Base-by-base conservation (phyloP, 306 rosid genomes). In the Benincasa hispida region DNA sequence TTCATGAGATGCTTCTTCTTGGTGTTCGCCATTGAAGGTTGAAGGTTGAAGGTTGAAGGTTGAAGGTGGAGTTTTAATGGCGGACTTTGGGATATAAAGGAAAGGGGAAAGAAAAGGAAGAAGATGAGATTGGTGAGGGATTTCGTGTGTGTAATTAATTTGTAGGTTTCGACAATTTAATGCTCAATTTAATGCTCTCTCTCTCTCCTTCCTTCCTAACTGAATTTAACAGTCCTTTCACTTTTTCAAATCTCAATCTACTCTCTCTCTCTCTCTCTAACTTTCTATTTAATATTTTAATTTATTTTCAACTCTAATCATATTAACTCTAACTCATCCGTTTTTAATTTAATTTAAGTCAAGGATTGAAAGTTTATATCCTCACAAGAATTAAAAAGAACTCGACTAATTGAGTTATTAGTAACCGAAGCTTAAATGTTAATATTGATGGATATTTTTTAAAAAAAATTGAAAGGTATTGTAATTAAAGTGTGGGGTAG, bases 91-190 rank as follows among this genome's bases (percentile, higher is more conserved):
- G 41, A 62, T 25, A 69, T 63, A 57, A 41, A 45, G 72, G 79
- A 41, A 80, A 88, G 74, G 55, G 55, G 17, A 17, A 50, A 53
- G 39, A 69, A 54, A 13, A 57, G 56, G 12, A 10, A 84, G 13
- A 48, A 78, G 89, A 75, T 53, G 77, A 41, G 48, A n/a, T 34
- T 74, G 77, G 65, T 55, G 42, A 54, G 77, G 41, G 81, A 60
- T 84, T 79, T 81, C 85, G 74, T 85, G 91, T 53, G 88, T 84
- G 87, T 77, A 86, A 60, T 91, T 30, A 87, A 80, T 80, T 79
- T 76, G 78, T 79, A 47, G 82, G 87, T 81, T 88, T 86, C 81
- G 27, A 73, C 62, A 84, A 84, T 87, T 91, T 75, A 87, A 86
- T 87, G 91, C 53, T 8, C 5, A 54, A 86, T 89, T 89, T 28